Evolutionary conservation across 345 rosid genomes (phyloP).

Genomic region (Durio zibethinus): DNA sequence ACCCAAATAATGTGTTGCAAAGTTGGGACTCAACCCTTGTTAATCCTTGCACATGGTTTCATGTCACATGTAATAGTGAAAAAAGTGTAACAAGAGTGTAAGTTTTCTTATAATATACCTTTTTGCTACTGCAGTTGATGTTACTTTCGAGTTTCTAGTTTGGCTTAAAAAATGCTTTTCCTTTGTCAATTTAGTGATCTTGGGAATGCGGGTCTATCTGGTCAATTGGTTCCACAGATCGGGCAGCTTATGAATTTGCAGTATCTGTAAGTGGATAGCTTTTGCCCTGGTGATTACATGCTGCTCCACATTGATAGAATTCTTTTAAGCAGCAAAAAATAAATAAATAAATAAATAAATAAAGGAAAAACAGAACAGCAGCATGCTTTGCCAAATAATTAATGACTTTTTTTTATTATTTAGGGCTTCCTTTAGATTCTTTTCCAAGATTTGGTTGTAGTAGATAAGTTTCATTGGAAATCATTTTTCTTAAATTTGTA

Average conservation of each 20-base stretch:
- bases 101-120: constrained; percentile 32
- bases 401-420: not conserved
- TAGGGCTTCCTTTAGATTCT: not conserved
- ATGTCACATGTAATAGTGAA: constrained; percentile 74
- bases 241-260: constrained; percentile 63
- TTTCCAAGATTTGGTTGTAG: not conserved
- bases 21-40: constrained; percentile 87
- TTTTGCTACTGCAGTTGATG: not conserved
- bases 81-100: constrained; percentile 77
- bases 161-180: not conserved
- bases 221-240: constrained; percentile 58
- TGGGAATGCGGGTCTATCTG: constrained; percentile 66
- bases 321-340: not conserved
- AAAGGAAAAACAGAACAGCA: too few species aligned
- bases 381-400: not conserved
- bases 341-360: not conserved
- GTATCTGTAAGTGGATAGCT: constrained; percentile 59
- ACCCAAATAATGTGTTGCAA: constrained; percentile 73
- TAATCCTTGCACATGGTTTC: constrained; percentile 90
- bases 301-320: not conserved
- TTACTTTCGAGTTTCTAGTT: not conserved
- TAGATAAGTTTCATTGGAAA: not conserved
- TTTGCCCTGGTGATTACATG: not conserved
- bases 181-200: constrained; percentile 24
- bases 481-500: not conserved